Evolutionary conservation across 164 flowering plant genomes (phyloP).

Genomic region (Vitis rotundifolia): DNA sequence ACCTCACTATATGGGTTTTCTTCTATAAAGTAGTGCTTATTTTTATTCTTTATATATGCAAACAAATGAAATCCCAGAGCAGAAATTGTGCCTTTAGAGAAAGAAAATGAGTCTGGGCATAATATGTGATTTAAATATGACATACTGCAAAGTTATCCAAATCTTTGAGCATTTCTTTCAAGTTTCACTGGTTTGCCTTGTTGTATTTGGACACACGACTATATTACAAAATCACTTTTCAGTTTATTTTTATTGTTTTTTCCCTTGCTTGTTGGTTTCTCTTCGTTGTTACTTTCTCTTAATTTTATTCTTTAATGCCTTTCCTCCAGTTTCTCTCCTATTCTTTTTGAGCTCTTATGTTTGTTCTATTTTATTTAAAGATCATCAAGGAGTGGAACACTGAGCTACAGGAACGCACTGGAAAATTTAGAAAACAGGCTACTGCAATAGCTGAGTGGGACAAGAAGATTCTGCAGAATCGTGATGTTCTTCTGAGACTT

Average conservation of each 20-base stretch:
- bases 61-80: no score
- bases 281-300: background rate
- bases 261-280: no score
- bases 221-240: no score
- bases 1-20: background rate
- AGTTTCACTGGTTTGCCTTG: no score
- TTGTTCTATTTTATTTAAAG: conserved; percentile 30
- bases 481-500: conserved; percentile 87
- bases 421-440: conserved; percentile 92
- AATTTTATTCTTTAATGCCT: background rate
- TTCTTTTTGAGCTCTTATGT: background rate
- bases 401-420: conserved; percentile 92
- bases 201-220: no score
- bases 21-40: background rate
- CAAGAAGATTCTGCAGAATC: conserved; percentile 81
- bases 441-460: conserved; percentile 97
- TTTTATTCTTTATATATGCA: background rate
- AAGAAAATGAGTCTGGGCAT: no score
- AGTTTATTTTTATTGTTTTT: no score
- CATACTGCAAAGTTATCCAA: no score
- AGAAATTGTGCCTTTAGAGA: no score
- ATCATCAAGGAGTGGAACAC: conserved; percentile 97
- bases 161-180: no score
- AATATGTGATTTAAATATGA: no score
- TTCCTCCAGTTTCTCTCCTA: background rate